These are phyloP conservation scores for Quercus mongolica DNA, from an alignment of 306 rosid species.

Conservation along the genomic window DNA sequence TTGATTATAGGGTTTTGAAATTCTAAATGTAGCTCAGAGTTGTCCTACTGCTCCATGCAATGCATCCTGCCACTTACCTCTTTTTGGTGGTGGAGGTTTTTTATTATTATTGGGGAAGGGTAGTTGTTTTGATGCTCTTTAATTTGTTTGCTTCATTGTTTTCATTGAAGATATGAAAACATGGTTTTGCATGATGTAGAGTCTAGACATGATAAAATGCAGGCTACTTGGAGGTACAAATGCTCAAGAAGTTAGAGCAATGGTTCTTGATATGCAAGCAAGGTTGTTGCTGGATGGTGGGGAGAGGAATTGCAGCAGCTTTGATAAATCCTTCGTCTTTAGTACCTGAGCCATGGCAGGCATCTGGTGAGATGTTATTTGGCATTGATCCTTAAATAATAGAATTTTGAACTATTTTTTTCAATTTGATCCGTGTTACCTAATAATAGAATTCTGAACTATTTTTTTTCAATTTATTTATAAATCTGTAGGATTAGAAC, in stretches of 20 bases:
- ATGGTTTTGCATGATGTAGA: constrained; percentile 38
- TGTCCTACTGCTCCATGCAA: too few species aligned
- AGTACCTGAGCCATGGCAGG: constrained; percentile 31
- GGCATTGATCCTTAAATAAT: constrained; percentile 80
- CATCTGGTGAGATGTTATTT: constrained; percentile 64
- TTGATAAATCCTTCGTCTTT: constrained; percentile 75
- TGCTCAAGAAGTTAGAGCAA: constrained; percentile 99
- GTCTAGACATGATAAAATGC: constrained; percentile 36
- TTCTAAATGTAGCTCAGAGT: background rate
- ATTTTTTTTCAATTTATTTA: too few species aligned
- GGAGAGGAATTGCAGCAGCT: constrained; percentile 96
- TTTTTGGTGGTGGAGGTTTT: too few species aligned
- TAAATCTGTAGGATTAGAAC: too few species aligned
- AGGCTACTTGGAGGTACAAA: constrained; percentile 89
- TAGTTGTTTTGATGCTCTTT: background rate
- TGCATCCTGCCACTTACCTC: too few species aligned
- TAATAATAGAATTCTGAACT: too few species aligned
- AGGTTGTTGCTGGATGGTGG: constrained; percentile 97
- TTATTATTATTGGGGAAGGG: too few species aligned
- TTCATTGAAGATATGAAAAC: constrained; percentile 1
- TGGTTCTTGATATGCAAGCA: constrained; percentile 99
- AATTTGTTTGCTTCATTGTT: background rate
- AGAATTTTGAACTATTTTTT: constrained; percentile 18
- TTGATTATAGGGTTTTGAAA: background rate
- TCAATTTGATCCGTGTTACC: too few species aligned